Evolutionary conservation across 2,329 filamentous ascomycete species (phyloP), one percentile per base, ranked within the genome.

Genomic region (Pseudocercospora pini-densiflorae): DNA sequence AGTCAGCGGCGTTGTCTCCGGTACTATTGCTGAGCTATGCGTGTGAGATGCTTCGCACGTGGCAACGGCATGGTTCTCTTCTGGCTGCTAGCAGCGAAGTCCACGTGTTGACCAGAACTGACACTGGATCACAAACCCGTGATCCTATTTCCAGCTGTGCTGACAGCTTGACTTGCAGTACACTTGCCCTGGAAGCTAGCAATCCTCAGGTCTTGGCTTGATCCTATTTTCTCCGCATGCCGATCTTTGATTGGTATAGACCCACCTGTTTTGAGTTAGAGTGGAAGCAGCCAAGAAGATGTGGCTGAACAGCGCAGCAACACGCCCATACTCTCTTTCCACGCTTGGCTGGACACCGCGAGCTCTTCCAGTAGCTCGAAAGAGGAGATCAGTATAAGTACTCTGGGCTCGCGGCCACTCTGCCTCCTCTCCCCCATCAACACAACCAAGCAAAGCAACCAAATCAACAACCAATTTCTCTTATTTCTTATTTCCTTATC

Each of bases 401-500:
- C 51, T 33, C 21, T 12, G 7, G 36, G 8, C n/a, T 10, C n/a
- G 27, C 40, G n/a, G n/a, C 8, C 33, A 7, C 12, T 57, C 3
- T 12, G 12, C 24, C 29, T 65, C 36, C 27, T 49, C 53, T 55
- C 53, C 21, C 31, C 51, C 14, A 57, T 45, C 59, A 53, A 19
- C 59, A 58, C 45, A 49, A 29, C 43, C 63, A 59, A 55, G 31
- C 36, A 54, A 45, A 40, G 16, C 51, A 55, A 55, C 51, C 40
- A 59, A 9, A 36, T 43, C 29, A 61, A 23, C 58, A 57, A 36
- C 24, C 59, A 19, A 45, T 51, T 65, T 61, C 40, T 59, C 24
- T 65, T 58, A 33, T 29, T 65, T 43, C 53, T 62, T 36, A 45
- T 61, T 62, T 58, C 45, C 51, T 62, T 51, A 10, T 60, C 51